Evolutionary conservation across 768 basidiomycete genomes (phyloP), one percentile per base, ranked within the genome.

Genomic region (Pholiota microspora): DNA sequence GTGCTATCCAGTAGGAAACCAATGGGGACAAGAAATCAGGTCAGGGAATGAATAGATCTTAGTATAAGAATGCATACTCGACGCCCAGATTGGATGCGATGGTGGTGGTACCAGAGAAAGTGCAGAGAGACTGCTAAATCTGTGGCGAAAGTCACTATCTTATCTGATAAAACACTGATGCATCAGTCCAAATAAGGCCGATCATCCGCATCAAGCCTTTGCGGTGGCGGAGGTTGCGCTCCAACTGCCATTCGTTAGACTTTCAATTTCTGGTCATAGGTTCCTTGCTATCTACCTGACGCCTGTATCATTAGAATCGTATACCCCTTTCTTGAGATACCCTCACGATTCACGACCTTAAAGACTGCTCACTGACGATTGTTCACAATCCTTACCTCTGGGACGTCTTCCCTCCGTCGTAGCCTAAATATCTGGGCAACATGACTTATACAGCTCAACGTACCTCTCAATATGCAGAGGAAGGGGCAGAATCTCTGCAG

Each of bases 81-180:
- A 24, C 15, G 29, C 27, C 23, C 45, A 29, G 18, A 46, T 28
- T 12, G 12, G 29, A 31, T 31, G 29, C 6, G 29, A 31, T 31
- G 45, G 25, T 53, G 35, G 38, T 25, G 27, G 32, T 38, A 18
- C n/a, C n/a, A 4, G 18, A 46, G 25, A 7, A n/a, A n/a, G n/a
- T n/a, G n/a, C n/a, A n/a, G n/a, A n/a, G n/a, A 35, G 31, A 46
- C 29, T 10, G 34, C 16, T 29, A n/a, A 46, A n/a, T 13, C 24
- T 36, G 45, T 32, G 21, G 32, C 13, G 18, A 15, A 36, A 8
- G 8, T 16, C 24, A 49, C 27, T 42, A 53, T 62, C 60, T 64
- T 64, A 64, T 64, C 61, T 60, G 59, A 64, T 61, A 52, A 55
- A 45, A 36, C 29, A 44, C n/a, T 36, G 38, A 29, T 21, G n/a